These are phyloP conservation scores for Calvatia gigantea DNA, from an alignment of 768 basidiomycete genomes.

Conservation along the genomic window DNA sequence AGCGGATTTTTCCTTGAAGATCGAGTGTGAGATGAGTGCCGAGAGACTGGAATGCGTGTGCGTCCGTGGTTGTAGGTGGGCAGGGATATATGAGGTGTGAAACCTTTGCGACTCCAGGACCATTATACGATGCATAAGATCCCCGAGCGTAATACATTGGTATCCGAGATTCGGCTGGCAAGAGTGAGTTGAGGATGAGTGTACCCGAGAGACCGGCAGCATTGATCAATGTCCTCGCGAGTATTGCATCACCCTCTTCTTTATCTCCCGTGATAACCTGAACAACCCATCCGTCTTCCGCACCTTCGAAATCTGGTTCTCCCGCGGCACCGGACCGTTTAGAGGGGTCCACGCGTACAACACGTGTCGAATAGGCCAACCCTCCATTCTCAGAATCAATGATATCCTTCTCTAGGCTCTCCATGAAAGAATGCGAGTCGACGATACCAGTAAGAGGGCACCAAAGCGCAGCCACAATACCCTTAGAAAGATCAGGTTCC, in stretches of 20 bases:
- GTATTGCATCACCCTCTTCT: conserved; percentile 52
- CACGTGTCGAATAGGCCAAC: conserved; percentile 74
- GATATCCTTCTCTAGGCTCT: conserved; percentile 80
- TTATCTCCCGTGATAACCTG: conserved; percentile 62
- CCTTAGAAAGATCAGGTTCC: conserved; percentile 77
- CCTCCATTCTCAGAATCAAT: conserved; percentile 63
- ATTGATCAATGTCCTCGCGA: conserved; percentile 78
- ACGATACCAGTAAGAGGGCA: conserved; percentile 89
- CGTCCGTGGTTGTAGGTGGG: conserved; percentile 58
- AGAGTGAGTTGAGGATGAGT: conserved; percentile 67
- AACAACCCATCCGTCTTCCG: conserved; percentile 79
- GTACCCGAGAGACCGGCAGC: conserved; percentile 73
- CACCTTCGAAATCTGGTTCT: conserved; percentile 24
- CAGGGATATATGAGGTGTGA: conserved; percentile 89
- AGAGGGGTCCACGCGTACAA: conserved; percentile 81
- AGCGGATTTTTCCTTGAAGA: conserved; percentile 77
- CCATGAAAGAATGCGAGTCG: conserved; percentile 83
- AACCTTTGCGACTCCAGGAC: conserved; percentile 66
- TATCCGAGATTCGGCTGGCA: conserved; percentile 52
- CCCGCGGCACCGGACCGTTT: conserved; percentile 19
- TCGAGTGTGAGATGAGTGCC: conserved; percentile 93
- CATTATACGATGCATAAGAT: conserved; percentile 85
- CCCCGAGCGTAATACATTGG: conserved; percentile 82
- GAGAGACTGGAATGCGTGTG: conserved; percentile 73
- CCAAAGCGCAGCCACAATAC: conserved; percentile 73